Conservation (phyloP, 106 monocot genomes). For the Dendrobium chrysotoxum region DNA sequence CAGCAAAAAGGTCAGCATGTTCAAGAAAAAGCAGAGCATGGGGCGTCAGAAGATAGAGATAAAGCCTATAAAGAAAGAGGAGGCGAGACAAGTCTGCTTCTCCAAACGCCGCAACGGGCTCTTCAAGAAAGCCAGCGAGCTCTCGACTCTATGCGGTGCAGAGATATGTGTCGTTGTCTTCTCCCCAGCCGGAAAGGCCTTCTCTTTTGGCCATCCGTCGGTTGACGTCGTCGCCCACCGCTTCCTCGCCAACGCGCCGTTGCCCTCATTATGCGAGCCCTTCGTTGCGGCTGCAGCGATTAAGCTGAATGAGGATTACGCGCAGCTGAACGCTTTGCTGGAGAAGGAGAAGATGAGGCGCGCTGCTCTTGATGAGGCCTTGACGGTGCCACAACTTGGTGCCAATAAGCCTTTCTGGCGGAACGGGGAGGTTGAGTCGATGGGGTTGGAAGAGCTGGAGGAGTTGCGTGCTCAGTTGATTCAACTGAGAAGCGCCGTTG, state of each 20-base stretch:
- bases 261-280: no score
- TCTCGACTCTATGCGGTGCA: constrained; percentile 18
- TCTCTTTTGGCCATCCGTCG: constrained; percentile 18
- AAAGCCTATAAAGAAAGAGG: constrained; percentile 15
- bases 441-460: no score
- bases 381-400: no score
- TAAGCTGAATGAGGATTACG: no score
- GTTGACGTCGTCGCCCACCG: constrained; percentile 11
- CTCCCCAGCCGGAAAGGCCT: constrained; percentile 21
- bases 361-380: no score
- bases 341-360: no score
- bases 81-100: constrained; percentile 11
- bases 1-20: not conserved
- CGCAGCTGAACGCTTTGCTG: no score
- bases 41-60: constrained; percentile 26
- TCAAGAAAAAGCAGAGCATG: constrained; percentile 10
- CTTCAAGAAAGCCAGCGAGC: constrained; percentile 26
- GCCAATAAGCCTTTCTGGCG: no score
- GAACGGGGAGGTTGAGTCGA: no score
- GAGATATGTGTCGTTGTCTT: constrained; percentile 17
- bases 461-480: no score
- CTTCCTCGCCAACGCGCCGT: not conserved
- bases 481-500: no score
- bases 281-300: no score
- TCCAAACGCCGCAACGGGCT: constrained; percentile 11